phyloP scores from a whole-genome alignment of 2,329 filamentous ascomycete genomes.

The Didymella sp. region DNA sequence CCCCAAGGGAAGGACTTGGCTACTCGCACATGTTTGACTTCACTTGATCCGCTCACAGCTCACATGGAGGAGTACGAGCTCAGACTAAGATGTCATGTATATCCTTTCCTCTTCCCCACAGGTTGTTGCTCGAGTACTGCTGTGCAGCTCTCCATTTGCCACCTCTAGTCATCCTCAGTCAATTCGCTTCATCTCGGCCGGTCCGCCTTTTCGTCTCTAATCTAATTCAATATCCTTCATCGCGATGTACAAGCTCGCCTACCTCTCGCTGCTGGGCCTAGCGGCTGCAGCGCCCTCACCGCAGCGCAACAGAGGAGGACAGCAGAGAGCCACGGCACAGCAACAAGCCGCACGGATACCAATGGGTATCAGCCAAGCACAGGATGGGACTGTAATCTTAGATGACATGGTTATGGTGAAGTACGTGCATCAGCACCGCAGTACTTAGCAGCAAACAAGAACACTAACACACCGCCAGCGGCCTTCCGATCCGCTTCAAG shows the following conservation, averaged over 20 bases:
- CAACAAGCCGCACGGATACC: conserved; percentile 47
- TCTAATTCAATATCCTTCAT: not conserved
- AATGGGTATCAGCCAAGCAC: conserved; percentile 52
- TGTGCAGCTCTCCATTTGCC: conserved; percentile 4
- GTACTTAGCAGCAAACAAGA: not conserved
- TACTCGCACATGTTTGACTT: conserved; percentile 18
- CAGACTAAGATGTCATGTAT: conserved; percentile 7
- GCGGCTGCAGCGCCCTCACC: conserved; percentile 30
- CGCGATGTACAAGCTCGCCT: conserved; percentile 30
- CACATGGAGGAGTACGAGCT: not conserved
- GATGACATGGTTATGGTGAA: conserved; percentile 61
- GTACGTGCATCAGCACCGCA: not conserved
- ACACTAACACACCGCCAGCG: conserved; percentile 43
- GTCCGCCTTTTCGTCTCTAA: conserved; percentile 28
- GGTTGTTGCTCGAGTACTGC: not conserved
- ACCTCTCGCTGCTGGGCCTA: conserved; percentile 31
- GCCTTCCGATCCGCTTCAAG: conserved; percentile 63
- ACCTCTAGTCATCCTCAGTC: conserved; percentile 3
- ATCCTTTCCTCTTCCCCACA: conserved; percentile 10
- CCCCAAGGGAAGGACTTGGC: conserved; percentile 14
- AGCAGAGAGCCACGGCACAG: conserved; percentile 37
- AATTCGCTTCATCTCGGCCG: conserved; percentile 28
- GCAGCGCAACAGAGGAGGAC: conserved; percentile 31
- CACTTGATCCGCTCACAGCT: conserved; percentile 5
- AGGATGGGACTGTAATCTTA: conserved; percentile 63